Conservation (phyloP, 257 asterid genomes). For the Nyctanthes arbortristis region DNA sequence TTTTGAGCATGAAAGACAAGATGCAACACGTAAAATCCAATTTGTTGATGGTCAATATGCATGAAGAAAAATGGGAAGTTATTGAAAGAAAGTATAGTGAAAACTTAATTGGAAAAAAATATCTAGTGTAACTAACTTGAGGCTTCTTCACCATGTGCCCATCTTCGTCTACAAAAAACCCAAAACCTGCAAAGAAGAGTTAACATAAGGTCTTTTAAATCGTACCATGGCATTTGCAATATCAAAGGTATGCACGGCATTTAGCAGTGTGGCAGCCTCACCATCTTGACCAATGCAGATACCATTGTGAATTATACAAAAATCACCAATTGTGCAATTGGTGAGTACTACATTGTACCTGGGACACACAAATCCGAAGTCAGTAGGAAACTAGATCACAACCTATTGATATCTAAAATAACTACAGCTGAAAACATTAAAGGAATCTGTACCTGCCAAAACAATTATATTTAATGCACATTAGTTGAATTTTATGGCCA, state of each 20-base stretch:
- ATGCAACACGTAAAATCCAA: background rate
- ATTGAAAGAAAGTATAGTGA: constrained; percentile 16
- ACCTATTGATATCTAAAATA: background rate
- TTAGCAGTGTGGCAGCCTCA: constrained; percentile 27
- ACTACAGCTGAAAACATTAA: background rate
- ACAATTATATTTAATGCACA: background rate
- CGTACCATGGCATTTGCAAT: constrained; percentile 5
- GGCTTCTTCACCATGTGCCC: constrained; percentile 86
- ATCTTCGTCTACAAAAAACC: constrained; percentile 70
- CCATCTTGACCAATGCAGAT: constrained; percentile 98
- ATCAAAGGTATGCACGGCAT: constrained; percentile 10
- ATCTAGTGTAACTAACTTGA: constrained; percentile 54
- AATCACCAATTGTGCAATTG: constrained; percentile 79
- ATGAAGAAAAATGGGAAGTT: background rate
- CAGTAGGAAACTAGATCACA: background rate
- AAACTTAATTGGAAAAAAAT: constrained; percentile 13
- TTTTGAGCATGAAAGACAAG: background rate
- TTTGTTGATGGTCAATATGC: constrained; percentile 1
- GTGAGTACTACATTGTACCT: constrained; percentile 78
- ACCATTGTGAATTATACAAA: constrained; percentile 74
- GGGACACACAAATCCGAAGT: constrained; percentile 24
- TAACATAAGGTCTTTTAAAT: constrained; percentile 6
- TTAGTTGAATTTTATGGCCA: background rate
- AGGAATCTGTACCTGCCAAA: background rate
- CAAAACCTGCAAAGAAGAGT: constrained; percentile 62